Conservation (phyloP, 805 yeast species). For the Kodamaea kaohsiungensis region DNA sequence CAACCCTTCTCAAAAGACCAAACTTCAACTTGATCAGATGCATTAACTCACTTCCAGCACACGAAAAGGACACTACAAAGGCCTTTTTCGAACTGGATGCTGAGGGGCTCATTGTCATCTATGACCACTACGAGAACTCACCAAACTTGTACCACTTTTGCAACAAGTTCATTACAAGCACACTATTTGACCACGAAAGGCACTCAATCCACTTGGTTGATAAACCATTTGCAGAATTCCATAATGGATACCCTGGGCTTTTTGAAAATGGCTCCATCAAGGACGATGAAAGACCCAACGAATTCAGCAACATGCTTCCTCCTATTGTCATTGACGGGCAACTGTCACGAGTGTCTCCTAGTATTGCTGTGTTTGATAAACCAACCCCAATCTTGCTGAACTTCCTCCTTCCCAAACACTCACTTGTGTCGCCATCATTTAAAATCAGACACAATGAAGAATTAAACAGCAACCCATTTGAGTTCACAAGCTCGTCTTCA, state of each 20-base stretch:
- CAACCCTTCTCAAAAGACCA: slow-evolving; percentile 78
- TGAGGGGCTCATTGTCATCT: slow-evolving; percentile 28
- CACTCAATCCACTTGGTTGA: slow-evolving; percentile 45
- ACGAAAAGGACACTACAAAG: slow-evolving; percentile 48
- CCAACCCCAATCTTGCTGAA: slow-evolving; percentile 47
- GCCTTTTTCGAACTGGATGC: slow-evolving; percentile 27
- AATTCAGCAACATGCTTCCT: slow-evolving; percentile 12
- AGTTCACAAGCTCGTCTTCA: slow-evolving; percentile 11
- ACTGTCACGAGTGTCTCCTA: slow-evolving; percentile 16
- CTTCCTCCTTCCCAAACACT: slow-evolving; percentile 51
- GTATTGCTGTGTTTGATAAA: slow-evolving; percentile 15
- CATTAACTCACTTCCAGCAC: slow-evolving; percentile 56
- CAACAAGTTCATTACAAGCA: slow-evolving; percentile 45
- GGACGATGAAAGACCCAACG: slow-evolving; percentile 4
- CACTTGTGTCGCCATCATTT: slow-evolving; percentile 31
- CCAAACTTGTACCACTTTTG: slow-evolving; percentile 48
- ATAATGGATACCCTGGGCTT: slow-evolving; percentile 17
- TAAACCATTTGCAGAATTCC: slow-evolving; percentile 43
- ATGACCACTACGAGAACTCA: slow-evolving; percentile 47
- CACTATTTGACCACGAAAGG: slow-evolving; percentile 13
- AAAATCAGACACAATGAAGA: slow-evolving; percentile 57
- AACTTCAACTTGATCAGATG: slow-evolving; percentile 68
- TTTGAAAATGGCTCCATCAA: slow-evolving; percentile 21
- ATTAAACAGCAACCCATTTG: slow-evolving; percentile 14
- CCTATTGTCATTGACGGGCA: slow-evolving; percentile 14